Evolutionary conservation across 495 filamentous ascomycete genomes (phyloP).

Genomic region (Penicillium alfredii): DNA sequence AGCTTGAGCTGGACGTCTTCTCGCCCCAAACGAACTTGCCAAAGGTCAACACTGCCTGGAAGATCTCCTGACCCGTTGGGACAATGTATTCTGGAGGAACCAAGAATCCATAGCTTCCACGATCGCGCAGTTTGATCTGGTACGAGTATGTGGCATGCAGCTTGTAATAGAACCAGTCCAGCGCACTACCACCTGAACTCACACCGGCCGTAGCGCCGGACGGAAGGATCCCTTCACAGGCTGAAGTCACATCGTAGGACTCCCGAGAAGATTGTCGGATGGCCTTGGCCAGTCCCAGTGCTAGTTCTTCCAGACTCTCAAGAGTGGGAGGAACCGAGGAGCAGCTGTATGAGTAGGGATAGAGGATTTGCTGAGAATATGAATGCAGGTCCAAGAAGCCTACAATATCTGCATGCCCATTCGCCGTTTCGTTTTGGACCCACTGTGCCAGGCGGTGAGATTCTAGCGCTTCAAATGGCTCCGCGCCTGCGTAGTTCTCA

Average conservation of each 20-base stretch:
- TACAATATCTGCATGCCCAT: conserved; percentile 64
- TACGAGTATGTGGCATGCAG: conserved; percentile 77
- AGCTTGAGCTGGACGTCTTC: conserved; percentile 8
- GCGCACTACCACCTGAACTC: conserved; percentile 67
- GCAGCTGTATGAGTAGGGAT: conserved; percentile 88
- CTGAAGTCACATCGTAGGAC: conserved; percentile 72
- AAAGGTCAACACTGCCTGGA: conserved; percentile 74
- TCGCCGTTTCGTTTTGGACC: conserved; percentile 74
- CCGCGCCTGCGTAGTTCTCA: conserved; percentile 80
- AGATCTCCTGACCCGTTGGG: conserved; percentile 81
- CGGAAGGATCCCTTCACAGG: conserved; percentile 73
- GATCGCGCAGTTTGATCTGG: conserved; percentile 93
- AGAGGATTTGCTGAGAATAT: conserved; percentile 92
- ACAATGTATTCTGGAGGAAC: conserved; percentile 82
- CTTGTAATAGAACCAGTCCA: conserved; percentile 96
- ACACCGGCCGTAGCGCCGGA: conserved; percentile 39
- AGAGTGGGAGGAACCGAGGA: conserved; percentile 67
- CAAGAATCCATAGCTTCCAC: conserved; percentile 90
- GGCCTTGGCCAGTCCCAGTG: conserved; percentile 80
- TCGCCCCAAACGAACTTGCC: conserved; percentile 63
- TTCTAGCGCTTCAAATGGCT: conserved; percentile 80
- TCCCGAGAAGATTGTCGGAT: conserved; percentile 73
- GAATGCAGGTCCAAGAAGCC: conserved; percentile 89
- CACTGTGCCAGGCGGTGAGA: conserved; percentile 70
- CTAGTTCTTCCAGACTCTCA: conserved; percentile 88